Percentiles rank a stretch among this genome's conserved stretches.
phyloP scores from a whole-genome alignment of 1,284 basidiomycete species.

The Afroboletus lepidellus region DNA sequence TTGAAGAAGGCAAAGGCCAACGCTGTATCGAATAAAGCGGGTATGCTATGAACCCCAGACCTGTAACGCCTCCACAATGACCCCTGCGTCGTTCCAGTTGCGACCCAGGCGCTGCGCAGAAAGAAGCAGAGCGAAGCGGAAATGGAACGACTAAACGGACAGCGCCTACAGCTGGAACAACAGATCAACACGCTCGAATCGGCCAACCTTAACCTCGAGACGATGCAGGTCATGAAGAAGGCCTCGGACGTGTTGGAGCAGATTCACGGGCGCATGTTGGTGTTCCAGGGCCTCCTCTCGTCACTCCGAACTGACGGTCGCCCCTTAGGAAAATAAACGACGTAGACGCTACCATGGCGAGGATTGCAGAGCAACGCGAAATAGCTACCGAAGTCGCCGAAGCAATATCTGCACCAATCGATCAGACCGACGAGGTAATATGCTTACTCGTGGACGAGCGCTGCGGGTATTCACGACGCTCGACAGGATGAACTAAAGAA shows the following conservation, averaged over 20 bases:
- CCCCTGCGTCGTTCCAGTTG: constrained; percentile 35
- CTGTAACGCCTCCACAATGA: constrained; percentile 8
- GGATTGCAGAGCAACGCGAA: constrained; percentile 91
- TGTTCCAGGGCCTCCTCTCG: constrained; percentile 21
- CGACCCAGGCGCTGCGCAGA: constrained; percentile 88
- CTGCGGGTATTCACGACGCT: constrained; percentile 9
- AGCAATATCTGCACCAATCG: constrained; percentile 83
- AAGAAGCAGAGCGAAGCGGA: constrained; percentile 93
- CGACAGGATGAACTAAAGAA: constrained; percentile 77
- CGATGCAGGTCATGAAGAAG: constrained; percentile 97
- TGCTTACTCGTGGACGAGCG: constrained; percentile 1
- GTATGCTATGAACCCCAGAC: constrained; percentile 50
- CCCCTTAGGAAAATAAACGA: constrained; percentile 79
- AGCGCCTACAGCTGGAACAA: constrained; percentile 90
- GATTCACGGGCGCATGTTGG: constrained; percentile 91
- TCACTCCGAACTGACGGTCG: constrained; percentile 1
- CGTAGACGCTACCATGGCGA: constrained; percentile 91
- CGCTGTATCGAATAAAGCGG: constrained; percentile 90
- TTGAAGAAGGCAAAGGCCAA: constrained; percentile 89
- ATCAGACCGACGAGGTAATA: constrained; percentile 73
- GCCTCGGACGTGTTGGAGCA: constrained; percentile 88
- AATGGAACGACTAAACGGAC: constrained; percentile 84
- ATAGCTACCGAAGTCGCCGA: constrained; percentile 95
- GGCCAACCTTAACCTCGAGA: constrained; percentile 98
- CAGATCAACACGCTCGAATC: constrained; percentile 98